Evolutionary conservation across 176 grass and related monocot species (phyloP).

Genomic region (Oryza longistaminata): DNA sequence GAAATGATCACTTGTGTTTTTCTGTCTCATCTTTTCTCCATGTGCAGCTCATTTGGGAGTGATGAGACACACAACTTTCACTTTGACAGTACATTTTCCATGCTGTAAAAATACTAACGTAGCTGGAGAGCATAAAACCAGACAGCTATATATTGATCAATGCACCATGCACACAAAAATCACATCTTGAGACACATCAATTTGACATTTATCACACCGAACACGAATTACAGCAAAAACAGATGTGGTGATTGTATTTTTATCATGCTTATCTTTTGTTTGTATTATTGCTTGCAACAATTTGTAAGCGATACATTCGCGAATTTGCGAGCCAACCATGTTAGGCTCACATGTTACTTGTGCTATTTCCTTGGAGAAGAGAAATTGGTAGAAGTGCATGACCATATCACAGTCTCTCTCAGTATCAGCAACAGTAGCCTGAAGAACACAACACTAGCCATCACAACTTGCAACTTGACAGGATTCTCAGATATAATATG

Average conservation of each 20-base stretch:
- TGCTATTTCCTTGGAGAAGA: not conserved
- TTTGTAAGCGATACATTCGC: not conserved
- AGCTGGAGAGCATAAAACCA: not conserved
- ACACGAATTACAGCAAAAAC: not conserved
- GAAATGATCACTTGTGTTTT: slow-evolving; percentile 8
- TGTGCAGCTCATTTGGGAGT: slow-evolving; percentile 28
- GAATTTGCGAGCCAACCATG: not conserved
- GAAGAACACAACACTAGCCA: not conserved
- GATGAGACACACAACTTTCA: not conserved
- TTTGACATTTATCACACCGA: not conserved
- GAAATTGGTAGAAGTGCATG: not conserved
- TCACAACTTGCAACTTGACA: not conserved
- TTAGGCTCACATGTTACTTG: not conserved
- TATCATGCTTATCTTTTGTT: not conserved
- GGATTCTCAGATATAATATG: not conserved
- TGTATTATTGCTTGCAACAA: not conserved
- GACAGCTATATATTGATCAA: not conserved
- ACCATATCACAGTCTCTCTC: not conserved
- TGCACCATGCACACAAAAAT: not conserved
- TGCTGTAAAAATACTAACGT: not conserved
- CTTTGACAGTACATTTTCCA: not conserved
- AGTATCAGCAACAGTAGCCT: slow-evolving; percentile 1
- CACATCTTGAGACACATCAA: slow-evolving; percentile 6
- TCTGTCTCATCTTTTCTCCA: slow-evolving; percentile 10
- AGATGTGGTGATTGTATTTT: not conserved